Evolutionary conservation across 768 basidiomycete genomes (phyloP), one percentile per base, ranked within the genome.

Genomic region (Lactarius akahatsu): DNA sequence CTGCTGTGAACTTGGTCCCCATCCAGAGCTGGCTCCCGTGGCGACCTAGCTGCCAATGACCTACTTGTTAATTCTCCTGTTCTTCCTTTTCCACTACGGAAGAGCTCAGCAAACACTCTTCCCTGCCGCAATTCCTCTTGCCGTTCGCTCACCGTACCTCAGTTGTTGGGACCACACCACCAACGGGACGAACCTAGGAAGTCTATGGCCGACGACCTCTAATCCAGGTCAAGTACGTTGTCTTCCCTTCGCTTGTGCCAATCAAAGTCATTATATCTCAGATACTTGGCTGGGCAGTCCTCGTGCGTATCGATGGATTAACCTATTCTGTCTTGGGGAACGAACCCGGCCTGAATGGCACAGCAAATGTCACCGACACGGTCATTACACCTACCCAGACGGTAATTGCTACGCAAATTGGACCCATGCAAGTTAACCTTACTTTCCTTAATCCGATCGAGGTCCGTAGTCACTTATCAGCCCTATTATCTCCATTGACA

Each of bases 371-470:
- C 52, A 72, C 69, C 4, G 56, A 65, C 62, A 68, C 70, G 1
- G 66, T 71, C 32, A 69, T 80, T 63, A 80, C 80, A 0, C 75
- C 80, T 2, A 79, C 80, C 0, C 73, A 73, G 15, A 76, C 77
- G 47, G 72, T 74, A 11, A 74, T 77, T 63, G 70, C 68, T 8
- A 67, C 78, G 59, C 67, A 68, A 56, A 77, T 78, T 11, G 80
- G 78, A n/a, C 70, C 73, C 1, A 76, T 80, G 64, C 72, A 77
- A 45, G 61, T 80, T 60, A 79, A 72, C 18, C 73, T 77, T 40
- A 78, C 76, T 6, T 81, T 78, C 68, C 69, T 80, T 10, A 78
- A 74, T 32, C 80, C 79, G 2, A 76, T 80, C 28, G 78, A 78
- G 73, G 78, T 77, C 68, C 36, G 4, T 5, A 28, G 4, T 13